Evolutionary conservation across 169 alveolate genomes (phyloP).

Genomic region (Plasmodium blacklocki): DNA sequence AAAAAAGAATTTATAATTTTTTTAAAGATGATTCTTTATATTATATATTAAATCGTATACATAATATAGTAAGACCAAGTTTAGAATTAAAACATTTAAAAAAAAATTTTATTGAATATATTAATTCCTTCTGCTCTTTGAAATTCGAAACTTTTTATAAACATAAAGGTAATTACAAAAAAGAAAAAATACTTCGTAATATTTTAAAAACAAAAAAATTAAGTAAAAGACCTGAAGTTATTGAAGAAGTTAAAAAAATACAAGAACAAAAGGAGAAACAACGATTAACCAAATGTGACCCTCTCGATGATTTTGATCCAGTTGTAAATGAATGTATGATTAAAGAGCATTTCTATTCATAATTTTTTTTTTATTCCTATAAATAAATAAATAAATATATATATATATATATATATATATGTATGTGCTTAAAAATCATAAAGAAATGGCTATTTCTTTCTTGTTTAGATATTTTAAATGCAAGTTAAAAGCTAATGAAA

Average conservation of each 20-base stretch:
- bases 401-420: not conserved
- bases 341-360: conserved; percentile 41
- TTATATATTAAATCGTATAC: conserved; percentile 68
- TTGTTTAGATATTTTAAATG: no score
- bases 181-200: conserved; percentile 57
- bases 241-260: conserved; percentile 61
- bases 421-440: no score
- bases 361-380: not conserved
- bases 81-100: conserved; percentile 55
- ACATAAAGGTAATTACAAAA: conserved; percentile 74
- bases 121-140: conserved; percentile 41
- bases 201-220: conserved; percentile 70
- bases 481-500: no score
- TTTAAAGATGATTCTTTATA: conserved; percentile 54
- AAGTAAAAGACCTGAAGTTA: conserved; percentile 70
- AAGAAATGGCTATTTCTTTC: no score
- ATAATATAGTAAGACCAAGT: conserved; percentile 71
- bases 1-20: conserved; percentile 64
- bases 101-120: conserved; percentile 37
- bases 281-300: conserved; percentile 62
- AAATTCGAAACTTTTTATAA: conserved; percentile 71
- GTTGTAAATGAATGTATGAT: conserved; percentile 54
- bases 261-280: conserved; percentile 50
- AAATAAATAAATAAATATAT: not conserved
- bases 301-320: conserved; percentile 70